These are phyloP conservation scores for Spergularia azorica DNA, from an alignment of 179 eudicot species.

Conservation along the genomic window DNA sequence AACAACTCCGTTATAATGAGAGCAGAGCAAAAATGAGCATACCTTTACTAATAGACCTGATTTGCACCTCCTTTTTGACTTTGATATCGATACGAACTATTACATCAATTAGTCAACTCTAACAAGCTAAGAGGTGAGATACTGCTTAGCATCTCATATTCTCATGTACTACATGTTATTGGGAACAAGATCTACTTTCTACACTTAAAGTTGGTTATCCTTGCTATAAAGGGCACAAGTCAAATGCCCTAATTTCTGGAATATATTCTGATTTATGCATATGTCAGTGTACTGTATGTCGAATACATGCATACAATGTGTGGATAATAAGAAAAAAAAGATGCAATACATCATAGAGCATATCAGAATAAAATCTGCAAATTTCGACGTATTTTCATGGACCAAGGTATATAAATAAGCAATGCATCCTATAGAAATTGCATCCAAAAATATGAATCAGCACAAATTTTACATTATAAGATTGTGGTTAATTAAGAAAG, in stretches of 20 bases:
- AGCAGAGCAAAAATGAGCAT: background rate
- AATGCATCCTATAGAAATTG: background rate
- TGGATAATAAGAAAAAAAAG: slow-evolving; percentile 2
- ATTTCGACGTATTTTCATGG: background rate
- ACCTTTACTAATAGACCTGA: too few species aligned
- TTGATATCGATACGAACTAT: background rate
- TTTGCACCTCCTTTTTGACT: background rate
- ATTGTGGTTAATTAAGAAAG: background rate
- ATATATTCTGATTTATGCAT: background rate
- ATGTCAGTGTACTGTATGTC: background rate
- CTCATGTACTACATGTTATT: background rate
- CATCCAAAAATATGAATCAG: background rate
- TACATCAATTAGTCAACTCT: slow-evolving; percentile 1
- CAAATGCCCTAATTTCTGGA: background rate
- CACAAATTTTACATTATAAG: background rate
- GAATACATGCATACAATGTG: background rate
- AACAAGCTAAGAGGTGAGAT: background rate
- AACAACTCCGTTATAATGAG: background rate
- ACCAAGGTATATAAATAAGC: slow-evolving; percentile 3
- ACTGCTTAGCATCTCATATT: too few species aligned
- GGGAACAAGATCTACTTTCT: slow-evolving; percentile 14
- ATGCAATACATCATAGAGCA: background rate
- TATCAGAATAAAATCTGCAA: slow-evolving; percentile 4
- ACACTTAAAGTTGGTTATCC: background rate
- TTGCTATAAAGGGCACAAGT: background rate